These are phyloP conservation scores for Claviceps fusiformis DNA, from an alignment of 2,329 filamentous ascomycete genomes.

Conservation along the genomic window DNA sequence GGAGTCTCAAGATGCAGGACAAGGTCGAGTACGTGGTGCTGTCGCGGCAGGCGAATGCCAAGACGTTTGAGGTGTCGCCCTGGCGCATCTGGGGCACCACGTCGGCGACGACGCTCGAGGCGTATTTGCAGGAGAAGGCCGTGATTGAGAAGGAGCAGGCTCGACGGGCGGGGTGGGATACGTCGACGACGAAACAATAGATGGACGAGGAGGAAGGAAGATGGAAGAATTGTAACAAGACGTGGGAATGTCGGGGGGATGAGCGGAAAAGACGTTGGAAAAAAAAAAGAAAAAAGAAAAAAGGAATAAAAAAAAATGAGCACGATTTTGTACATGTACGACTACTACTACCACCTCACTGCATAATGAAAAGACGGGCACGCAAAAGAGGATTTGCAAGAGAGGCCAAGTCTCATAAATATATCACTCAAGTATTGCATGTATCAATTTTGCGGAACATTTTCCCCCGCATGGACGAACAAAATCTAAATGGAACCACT, in stretches of 20 bases:
- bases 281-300: background rate
- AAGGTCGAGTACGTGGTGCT: slow-evolving; percentile 54
- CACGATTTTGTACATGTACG: background rate
- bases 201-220: background rate
- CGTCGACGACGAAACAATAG: slow-evolving; percentile 3
- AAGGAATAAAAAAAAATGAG: no score
- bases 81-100: slow-evolving; percentile 57
- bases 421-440: no score
- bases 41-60: slow-evolving; percentile 31
- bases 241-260: background rate
- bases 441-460: no score
- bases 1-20: slow-evolving; percentile 35
- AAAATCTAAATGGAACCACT: background rate
- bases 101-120: slow-evolving; percentile 35
- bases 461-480: no score
- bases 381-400: background rate
- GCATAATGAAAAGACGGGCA: background rate
- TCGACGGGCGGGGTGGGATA: slow-evolving; percentile 19
- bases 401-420: background rate
- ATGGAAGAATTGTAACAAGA: background rate
- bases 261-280: no score
- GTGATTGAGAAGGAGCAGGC: slow-evolving; percentile 21
- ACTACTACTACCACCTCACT: no score
- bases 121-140: slow-evolving; percentile 22
- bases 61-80: slow-evolving; percentile 31